Percentiles rank a stretch among this genome's conserved stretches.
phyloP scores from a whole-genome alignment of 768 basidiomycete genomes.

The Cystofilobasidium bisporidii region DNA sequence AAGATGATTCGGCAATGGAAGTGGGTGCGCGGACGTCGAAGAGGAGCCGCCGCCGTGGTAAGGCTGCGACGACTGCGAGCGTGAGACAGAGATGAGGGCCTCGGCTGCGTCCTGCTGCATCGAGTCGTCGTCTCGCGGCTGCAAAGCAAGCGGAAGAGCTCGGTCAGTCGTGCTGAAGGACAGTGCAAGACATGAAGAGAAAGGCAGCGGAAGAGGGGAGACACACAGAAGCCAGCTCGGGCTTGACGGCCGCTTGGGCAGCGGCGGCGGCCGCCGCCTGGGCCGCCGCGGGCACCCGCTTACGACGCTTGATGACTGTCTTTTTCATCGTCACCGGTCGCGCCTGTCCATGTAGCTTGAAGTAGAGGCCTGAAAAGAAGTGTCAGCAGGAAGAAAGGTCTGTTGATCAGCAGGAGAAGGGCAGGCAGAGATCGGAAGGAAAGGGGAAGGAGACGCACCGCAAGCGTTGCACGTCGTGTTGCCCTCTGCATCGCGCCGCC shows the following conservation, averaged over 20 bases:
- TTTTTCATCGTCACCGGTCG: constrained; percentile 99
- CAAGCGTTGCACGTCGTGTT: constrained; percentile 46
- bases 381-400: constrained; percentile 27
- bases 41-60: background rate
- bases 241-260: constrained; percentile 2
- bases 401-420: background rate
- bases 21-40: background rate
- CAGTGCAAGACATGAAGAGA: background rate
- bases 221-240: too few relatives aligned
- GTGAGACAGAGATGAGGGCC: constrained; percentile 72
- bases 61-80: constrained; percentile 33
- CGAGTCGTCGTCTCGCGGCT: constrained; percentile 13
- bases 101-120: constrained; percentile 81
- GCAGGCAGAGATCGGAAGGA: constrained; percentile 3
- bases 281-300: constrained; percentile 81
- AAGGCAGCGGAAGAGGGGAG: background rate
- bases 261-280: constrained; percentile 14
- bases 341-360: constrained; percentile 94
- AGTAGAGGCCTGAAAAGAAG: constrained; percentile 67
- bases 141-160: background rate
- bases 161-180: background rate
- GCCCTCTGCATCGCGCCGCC: constrained; percentile 45
- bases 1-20: background rate
- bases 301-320: constrained; percentile 94
- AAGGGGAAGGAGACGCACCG: constrained; percentile 38